Conservation (phyloP, 2,329 filamentous ascomycete species). For the Alternaria atra region DNA sequence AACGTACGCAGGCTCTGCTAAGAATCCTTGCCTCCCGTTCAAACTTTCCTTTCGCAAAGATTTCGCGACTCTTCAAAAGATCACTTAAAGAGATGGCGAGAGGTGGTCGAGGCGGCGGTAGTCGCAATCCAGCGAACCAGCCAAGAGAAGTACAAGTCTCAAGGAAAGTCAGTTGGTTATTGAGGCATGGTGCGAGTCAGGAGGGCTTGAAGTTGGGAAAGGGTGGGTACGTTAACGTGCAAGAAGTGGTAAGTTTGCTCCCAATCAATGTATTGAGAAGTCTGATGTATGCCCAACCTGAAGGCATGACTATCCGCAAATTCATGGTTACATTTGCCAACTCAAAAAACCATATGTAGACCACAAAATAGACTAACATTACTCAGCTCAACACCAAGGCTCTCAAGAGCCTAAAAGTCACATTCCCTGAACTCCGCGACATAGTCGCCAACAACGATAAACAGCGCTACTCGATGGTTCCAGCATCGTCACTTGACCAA, state of each 20-base stretch:
- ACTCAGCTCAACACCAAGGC: constrained; percentile 65
- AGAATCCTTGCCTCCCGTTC: neutral
- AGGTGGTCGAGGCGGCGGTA: constrained; percentile 47
- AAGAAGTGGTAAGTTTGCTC: constrained; percentile 62
- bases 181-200: constrained; percentile 69
- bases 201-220: constrained; percentile 67
- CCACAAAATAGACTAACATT: constrained; percentile 3
- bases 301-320: neutral
- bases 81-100: constrained; percentile 32
- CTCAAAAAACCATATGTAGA: too few relatives aligned
- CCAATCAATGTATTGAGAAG: neutral
- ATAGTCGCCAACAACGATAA: constrained; percentile 83
- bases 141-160: constrained; percentile 58
- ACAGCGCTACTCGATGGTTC: constrained; percentile 85
- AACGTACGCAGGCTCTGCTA: neutral
- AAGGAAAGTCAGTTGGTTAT: constrained; percentile 62
- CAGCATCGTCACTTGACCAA: constrained; percentile 47
- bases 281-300: neutral
- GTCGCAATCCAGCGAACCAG: constrained; percentile 49
- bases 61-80: constrained; percentile 26
- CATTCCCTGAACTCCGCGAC: constrained; percentile 74
- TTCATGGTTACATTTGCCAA: neutral
- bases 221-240: constrained; percentile 68
- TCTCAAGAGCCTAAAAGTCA: constrained; percentile 75
- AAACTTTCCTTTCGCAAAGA: constrained; percentile 22